A percentile compares a stretch with the other conserved stretches of the same genome.
Conservation (phyloP, 768 basidiomycete genomes). For the Boletus rubescentipes region DNA sequence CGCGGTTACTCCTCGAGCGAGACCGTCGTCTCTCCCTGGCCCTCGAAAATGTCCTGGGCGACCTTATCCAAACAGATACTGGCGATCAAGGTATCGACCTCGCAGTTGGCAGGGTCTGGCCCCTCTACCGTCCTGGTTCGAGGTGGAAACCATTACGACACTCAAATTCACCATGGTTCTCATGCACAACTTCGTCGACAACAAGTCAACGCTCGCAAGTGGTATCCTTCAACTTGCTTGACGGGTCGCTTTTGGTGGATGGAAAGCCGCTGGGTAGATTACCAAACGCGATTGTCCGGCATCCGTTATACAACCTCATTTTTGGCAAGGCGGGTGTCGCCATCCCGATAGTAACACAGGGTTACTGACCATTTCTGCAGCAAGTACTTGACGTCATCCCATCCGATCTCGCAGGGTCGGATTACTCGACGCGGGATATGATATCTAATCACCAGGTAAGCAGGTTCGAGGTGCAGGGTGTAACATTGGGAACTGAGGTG, state of each 20-base stretch:
- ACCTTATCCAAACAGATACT: not conserved
- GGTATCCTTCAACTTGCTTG: constrained; percentile 41
- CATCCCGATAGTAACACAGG: rapidly evolving
- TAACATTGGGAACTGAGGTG: not conserved
- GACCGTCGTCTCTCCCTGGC: constrained; percentile 32
- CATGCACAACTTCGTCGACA: constrained; percentile 7
- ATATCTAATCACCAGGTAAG: constrained; percentile 22
- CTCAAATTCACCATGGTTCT: constrained; percentile 20
- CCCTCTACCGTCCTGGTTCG: constrained; percentile 24
- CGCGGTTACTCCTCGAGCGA: constrained; percentile 24
- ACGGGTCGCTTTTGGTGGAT: constrained; percentile 24
- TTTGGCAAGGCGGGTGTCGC: constrained; percentile 34
- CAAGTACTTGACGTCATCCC: constrained; percentile 18
- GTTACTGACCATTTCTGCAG: not conserved
- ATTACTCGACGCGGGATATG: constrained; percentile 18
- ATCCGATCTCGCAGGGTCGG: constrained; percentile 22
- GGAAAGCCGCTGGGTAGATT: constrained; percentile 35
- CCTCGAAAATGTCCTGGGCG: constrained; percentile 23
- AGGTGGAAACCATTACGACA: constrained; percentile 21
- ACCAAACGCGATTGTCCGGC: constrained; percentile 31
- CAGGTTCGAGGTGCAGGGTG: not conserved
- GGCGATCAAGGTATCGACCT: constrained; percentile 12
- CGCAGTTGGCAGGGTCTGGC: constrained; percentile 29
- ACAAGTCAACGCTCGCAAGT: constrained; percentile 18
- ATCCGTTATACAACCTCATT: constrained; percentile 23